Base-by-base conservation (phyloP, 2,329 filamentous ascomycete species). In the Calonectria montana region DNA sequence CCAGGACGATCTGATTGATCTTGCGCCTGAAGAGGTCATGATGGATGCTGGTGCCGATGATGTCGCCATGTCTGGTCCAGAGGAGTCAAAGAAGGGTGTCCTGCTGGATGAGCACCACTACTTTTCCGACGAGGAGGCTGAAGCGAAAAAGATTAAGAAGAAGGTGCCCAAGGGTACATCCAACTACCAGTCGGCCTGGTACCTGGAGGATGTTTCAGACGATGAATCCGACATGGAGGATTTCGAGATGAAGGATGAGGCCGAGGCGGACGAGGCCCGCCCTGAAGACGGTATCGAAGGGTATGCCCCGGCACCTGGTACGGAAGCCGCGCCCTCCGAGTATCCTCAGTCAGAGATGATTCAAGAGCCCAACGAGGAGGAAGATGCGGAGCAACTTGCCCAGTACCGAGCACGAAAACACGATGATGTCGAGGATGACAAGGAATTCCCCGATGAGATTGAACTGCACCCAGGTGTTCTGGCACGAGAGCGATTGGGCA, bases 81-180 rank as follows among this genome's bases (percentile, higher is more conserved):
- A 87, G 2, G 85, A 87, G 2, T 87, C 88, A 50, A 92, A 92
- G 80, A 97, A 96, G 84, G 97, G 96, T 75, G 97, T 99, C 1
- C 86, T 99, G 47, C 88, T 99, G 12, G 97, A 99, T 77, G 96
- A 98, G 76, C 96, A 99, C 82, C 96, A 98, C 82, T 99, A 99
- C 83, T 99, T 98, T 81, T 96, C 96, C 0, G 96, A 98, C 50
- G 95, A 88, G 7, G 87, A 89, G 48, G 87, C 91, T 65, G 80
- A 83, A 57, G 80, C 79, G 21, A 78, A 69, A 21, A 84, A 88
- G 41, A 84, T 86, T 37, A 94, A 94, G 8, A 97, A 93, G 84
- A 91, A 91, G 73, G 84, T 99, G 25, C 97, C 97, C 1, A 94
- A 92, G 83, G 97, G 97, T 74, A 99, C 97, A 2, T 98, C 97